Evolutionary conservation across 768 basidiomycete species (phyloP).

Genomic region (Rhodotorula sphaerocarpa): DNA sequence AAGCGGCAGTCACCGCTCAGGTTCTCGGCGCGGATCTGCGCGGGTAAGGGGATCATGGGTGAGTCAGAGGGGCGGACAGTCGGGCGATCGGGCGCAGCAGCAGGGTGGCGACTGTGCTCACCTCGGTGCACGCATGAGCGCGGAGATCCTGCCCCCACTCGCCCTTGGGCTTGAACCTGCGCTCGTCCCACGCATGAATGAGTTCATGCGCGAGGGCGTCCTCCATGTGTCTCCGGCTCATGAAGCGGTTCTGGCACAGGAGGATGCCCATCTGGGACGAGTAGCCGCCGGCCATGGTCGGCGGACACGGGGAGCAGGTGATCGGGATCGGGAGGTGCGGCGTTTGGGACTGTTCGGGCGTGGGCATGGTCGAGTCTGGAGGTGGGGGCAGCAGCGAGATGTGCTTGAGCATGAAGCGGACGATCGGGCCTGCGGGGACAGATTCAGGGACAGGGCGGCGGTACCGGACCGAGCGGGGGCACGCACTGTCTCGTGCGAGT

Average conservation of each 20-base stretch:
- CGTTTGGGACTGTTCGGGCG: constrained; percentile 31
- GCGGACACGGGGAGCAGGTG: constrained; percentile 74
- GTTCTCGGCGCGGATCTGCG: constrained; percentile 87
- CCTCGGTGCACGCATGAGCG: constrained; percentile 96
- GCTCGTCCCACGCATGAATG: constrained; percentile 90
- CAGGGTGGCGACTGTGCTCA: constrained; percentile 45
- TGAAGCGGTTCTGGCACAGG: constrained; percentile 76
- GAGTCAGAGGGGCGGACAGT: neutral
- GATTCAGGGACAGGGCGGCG: neutral
- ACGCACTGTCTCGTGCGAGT: constrained; percentile 63
- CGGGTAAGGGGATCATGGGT: neutral
- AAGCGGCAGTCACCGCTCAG: constrained; percentile 87
- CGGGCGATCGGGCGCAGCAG: too few species aligned
- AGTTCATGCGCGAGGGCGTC: constrained; percentile 88
- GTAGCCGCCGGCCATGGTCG: constrained; percentile 69
- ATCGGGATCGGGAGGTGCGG: constrained; percentile 61
- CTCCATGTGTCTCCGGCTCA: constrained; percentile 79
- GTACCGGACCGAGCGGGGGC: neutral
- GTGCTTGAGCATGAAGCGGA: constrained; percentile 87
- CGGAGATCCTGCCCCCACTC: constrained; percentile 73
- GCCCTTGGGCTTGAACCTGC: constrained; percentile 68
- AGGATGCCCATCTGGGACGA: constrained; percentile 67
- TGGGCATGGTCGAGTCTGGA: constrained; percentile 41
- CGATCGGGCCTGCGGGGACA: constrained; percentile 58
- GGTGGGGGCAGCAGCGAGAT: constrained; percentile 51